phyloP scores from a whole-genome alignment of 768 basidiomycete genomes.

The Podaxis mareebaensis region DNA sequence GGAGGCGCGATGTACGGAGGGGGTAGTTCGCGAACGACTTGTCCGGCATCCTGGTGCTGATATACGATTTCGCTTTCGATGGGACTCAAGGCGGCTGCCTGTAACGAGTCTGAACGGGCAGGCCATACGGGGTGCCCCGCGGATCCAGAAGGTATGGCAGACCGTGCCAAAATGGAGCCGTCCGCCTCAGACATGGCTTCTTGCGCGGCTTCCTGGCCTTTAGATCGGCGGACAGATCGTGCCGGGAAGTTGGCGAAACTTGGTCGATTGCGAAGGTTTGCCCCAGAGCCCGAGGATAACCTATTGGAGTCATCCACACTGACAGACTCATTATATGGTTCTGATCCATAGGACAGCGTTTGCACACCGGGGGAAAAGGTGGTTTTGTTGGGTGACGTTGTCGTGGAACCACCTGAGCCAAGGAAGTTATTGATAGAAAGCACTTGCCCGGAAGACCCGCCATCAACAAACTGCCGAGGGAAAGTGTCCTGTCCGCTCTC shows the following conservation, averaged over 20 bases:
- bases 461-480: slow-evolving; percentile 20
- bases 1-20: slow-evolving; percentile 36
- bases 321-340: background rate
- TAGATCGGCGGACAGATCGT: slow-evolving; percentile 18
- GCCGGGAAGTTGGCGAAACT: slow-evolving; percentile 20
- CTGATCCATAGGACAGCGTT: background rate
- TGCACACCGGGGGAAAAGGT: background rate
- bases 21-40: slow-evolving; percentile 38
- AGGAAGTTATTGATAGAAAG: slow-evolving; percentile 21
- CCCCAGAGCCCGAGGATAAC: background rate
- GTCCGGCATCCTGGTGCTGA: slow-evolving; percentile 39
- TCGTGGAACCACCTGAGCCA: background rate
- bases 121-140: slow-evolving; percentile 2
- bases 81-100: background rate
- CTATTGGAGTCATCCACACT: background rate
- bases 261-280: background rate
- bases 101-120: slow-evolving; percentile 12
- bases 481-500: slow-evolving; percentile 12
- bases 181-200: slow-evolving; percentile 8
- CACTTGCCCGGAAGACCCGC: slow-evolving; percentile 16
- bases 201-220: slow-evolving; percentile 23
- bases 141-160: slow-evolving; percentile 3
- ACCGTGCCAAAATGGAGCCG: background rate
- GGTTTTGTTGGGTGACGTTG: slow-evolving; percentile 7
- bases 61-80: slow-evolving; percentile 34